A percentile compares a stretch with the other conserved stretches of the same genome.
phyloP scores from a whole-genome alignment of 306 rosid species.

The Herpetospermum pedunculosum region DNA sequence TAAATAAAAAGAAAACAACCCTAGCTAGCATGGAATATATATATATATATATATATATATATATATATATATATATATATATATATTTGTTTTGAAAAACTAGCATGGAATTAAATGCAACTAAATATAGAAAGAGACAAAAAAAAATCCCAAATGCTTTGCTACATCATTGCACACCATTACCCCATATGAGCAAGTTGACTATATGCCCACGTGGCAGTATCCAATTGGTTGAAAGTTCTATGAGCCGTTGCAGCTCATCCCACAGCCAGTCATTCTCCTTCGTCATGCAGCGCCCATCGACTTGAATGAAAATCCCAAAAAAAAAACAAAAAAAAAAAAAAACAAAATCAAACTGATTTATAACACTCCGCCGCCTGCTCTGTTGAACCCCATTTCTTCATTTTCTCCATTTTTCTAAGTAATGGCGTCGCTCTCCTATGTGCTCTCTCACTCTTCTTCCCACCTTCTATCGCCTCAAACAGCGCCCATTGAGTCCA shows the following conservation, averaged over 20 bases:
- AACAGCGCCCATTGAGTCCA: background rate
- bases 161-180: background rate
- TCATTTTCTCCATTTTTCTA: background rate
- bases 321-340: background rate
- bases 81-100: no score
- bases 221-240: background rate
- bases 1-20: no score
- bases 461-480: background rate
- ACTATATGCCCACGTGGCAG: background rate
- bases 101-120: no score
- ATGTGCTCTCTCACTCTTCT: background rate
- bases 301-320: background rate
- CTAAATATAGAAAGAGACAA: background rate
- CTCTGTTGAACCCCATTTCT: background rate
- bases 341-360: no score
- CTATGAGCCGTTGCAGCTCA: background rate
- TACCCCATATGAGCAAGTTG: background rate
- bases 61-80: no score
- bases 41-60: no score
- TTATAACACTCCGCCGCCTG: background rate
- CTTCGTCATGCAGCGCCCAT: background rate
- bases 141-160: background rate
- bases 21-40: no score
- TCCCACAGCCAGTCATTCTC: background rate
- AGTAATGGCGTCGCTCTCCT: slow-evolving; percentile 5